These are phyloP conservation scores for Fusarium anthophilum DNA, from an alignment of 2,329 filamentous ascomycete species.

Conservation along the genomic window DNA sequence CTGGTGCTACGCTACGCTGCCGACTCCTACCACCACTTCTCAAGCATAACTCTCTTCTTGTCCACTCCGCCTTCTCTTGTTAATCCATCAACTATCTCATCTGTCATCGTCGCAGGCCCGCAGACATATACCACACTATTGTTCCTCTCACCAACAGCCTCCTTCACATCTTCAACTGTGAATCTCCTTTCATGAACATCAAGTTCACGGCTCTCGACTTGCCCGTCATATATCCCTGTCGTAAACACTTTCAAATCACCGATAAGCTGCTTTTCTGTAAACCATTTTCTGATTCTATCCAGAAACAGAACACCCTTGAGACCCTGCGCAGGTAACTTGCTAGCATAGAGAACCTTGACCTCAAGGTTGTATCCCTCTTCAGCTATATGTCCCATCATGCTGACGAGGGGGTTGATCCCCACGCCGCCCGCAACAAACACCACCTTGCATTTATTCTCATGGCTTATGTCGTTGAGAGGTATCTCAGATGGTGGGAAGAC, in stretches of 20 bases:
- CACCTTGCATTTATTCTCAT: constrained; percentile 48
- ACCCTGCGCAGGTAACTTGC: constrained; percentile 47
- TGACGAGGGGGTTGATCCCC: constrained; percentile 83
- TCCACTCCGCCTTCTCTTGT: constrained; percentile 52
- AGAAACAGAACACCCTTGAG: constrained; percentile 60
- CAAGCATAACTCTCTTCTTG: constrained; percentile 60
- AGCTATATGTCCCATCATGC: constrained; percentile 72
- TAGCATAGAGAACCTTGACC: constrained; percentile 72
- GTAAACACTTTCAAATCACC: constrained; percentile 57
- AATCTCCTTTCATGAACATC: constrained; percentile 53
- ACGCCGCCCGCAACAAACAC: constrained; percentile 85
- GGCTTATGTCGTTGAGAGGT: constrained; percentile 53
- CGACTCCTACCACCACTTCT: constrained; percentile 69
- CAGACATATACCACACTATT: constrained; percentile 70
- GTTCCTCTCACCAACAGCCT: constrained; percentile 48
- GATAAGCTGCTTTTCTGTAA: constrained; percentile 48
- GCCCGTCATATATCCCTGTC: constrained; percentile 45
- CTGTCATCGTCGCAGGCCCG: constrained; percentile 74
- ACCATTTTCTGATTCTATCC: constrained; percentile 55
- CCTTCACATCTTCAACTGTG: constrained; percentile 51
- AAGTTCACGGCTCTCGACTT: constrained; percentile 2
- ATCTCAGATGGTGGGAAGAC: constrained; percentile 73
- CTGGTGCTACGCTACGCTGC: neutral
- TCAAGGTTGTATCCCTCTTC: constrained; percentile 45
- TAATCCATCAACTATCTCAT: constrained; percentile 65